Evolutionary conservation across 1,284 basidiomycete genomes (phyloP).

Genomic region (Kalmanozyma brasiliensis): DNA sequence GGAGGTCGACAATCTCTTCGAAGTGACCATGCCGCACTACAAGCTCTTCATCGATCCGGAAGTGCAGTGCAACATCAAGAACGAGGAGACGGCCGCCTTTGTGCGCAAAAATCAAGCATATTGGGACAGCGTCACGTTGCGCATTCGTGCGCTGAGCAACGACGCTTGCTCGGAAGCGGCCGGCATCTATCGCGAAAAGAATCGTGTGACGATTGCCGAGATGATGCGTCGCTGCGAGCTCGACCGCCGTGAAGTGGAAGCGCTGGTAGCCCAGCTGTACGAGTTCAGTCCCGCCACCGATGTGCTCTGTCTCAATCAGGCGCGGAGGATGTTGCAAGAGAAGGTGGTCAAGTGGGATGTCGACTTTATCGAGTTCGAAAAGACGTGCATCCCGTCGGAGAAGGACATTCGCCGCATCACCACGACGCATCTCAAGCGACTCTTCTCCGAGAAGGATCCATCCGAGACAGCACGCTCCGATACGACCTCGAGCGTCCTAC

Average conservation of each 20-base stretch:
- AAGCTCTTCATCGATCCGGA: conserved; percentile 85
- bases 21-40: conserved; percentile 89
- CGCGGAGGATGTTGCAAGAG: conserved; percentile 87
- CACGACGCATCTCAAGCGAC: conserved; percentile 69
- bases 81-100: conserved; percentile 83
- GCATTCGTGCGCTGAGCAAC: conserved; percentile 71
- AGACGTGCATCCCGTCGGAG: conserved; percentile 69
- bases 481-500: conserved; percentile 32
- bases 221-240: conserved; percentile 44
- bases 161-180: conserved; percentile 58
- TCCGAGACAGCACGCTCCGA: conserved; percentile 46
- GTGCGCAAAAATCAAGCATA: conserved; percentile 77
- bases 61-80: conserved; percentile 86
- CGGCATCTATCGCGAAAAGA: conserved; percentile 47
- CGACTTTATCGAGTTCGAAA: conserved; percentile 75
- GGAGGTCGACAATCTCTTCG: conserved; percentile 78
- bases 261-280: conserved; percentile 75
- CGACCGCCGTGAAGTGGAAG: conserved; percentile 75
- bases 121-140: conserved; percentile 72
- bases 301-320: conserved; percentile 86
- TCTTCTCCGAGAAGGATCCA: conserved; percentile 71
- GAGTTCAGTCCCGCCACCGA: conserved; percentile 74
- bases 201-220: conserved; percentile 42
- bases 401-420: conserved; percentile 68
- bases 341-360: conserved; percentile 96